Evolutionary conservation across 2,329 filamentous ascomycete species (phyloP).

Genomic region (Cladosporium sp.): DNA sequence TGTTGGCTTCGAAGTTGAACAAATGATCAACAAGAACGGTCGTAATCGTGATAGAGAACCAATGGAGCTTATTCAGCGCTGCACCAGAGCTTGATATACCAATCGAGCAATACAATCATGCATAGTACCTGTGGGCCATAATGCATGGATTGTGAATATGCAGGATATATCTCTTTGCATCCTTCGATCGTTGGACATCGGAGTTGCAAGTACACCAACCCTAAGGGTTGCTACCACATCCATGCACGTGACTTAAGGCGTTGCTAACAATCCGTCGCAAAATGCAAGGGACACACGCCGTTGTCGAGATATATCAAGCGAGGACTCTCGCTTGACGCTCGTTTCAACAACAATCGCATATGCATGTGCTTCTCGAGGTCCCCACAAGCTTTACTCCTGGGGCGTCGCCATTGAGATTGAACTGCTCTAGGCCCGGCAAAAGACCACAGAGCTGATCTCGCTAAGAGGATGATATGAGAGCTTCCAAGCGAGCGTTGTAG

Average conservation of each 20-base stretch:
- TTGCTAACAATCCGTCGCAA: neutral
- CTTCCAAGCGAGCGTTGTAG: neutral
- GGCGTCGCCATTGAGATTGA: neutral
- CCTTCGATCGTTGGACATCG: too few species aligned
- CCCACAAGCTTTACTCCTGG: neutral
- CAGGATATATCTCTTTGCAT: too few species aligned
- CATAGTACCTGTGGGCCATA: neutral
- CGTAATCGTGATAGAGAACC: neutral
- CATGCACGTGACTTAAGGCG: neutral
- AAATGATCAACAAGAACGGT: neutral
- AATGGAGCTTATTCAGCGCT: neutral
- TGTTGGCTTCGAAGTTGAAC: neutral
- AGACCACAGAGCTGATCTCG: neutral
- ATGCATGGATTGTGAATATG: neutral
- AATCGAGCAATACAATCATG: neutral
- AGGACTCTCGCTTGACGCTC: neutral
- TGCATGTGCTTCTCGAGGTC: neutral
- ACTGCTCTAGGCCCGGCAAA: neutral
- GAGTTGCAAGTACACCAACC: neutral
- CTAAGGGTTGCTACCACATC: neutral
- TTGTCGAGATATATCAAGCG: neutral
- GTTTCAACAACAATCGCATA: neutral
- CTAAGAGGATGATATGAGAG: neutral
- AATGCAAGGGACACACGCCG: neutral
- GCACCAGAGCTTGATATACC: neutral